Conservation (phyloP, 768 basidiomycete species). For the Rhizopogon rudus region DNA sequence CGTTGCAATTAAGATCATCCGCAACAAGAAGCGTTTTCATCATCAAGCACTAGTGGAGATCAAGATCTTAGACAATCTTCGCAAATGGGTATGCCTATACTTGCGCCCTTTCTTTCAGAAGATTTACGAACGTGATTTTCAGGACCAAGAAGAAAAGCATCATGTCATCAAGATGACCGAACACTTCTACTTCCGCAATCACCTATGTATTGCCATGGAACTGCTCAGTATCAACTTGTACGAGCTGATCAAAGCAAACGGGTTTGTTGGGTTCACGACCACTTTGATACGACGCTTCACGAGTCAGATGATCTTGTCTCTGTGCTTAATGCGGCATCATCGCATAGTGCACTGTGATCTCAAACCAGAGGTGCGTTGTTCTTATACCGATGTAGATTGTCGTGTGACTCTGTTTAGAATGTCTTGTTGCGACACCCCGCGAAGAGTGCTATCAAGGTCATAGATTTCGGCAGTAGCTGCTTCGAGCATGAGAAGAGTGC, state of each 20-base stretch:
- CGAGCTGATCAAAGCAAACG: conserved; percentile 98
- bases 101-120: not conserved
- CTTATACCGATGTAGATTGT: not conserved
- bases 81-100: conserved; percentile 75
- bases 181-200: conserved; percentile 96
- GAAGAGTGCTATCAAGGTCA: conserved; percentile 96
- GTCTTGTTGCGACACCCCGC: conserved; percentile 91
- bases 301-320: conserved; percentile 87
- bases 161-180: conserved; percentile 98
- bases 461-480: conserved; percentile 98
- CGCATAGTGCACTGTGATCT: conserved; percentile 98
- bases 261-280: conserved; percentile 97
- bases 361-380: conserved; percentile 82
- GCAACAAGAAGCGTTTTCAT: conserved; percentile 99
- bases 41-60: conserved; percentile 99
- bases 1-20: conserved; percentile 98
- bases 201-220: conserved; percentile 98
- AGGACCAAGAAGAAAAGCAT: conserved; percentile 97
- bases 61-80: conserved; percentile 93
- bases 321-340: conserved; percentile 93
- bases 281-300: conserved; percentile 94
- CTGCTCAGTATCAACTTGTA: conserved; percentile 97
- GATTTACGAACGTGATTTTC: not conserved
- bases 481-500: conserved; percentile 97
- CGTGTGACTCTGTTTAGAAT: conserved; percentile 50